Base-by-base conservation (phyloP, 257 asterid species). In the Nicotiana noctiflora region DNA sequence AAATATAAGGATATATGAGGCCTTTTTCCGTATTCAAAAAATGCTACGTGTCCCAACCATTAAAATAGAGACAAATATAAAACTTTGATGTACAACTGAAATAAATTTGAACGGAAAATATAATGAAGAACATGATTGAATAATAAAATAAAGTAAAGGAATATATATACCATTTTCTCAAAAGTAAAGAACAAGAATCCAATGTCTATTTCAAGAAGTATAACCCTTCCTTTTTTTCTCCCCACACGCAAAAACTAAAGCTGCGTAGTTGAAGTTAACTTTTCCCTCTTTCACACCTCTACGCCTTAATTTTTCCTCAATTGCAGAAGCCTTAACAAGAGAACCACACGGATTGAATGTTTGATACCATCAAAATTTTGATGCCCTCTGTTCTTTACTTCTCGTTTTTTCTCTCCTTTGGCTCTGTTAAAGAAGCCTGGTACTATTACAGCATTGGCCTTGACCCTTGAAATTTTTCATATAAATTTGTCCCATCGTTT, bases 401-500 rank as follows among this genome's bases (percentile, higher is more conserved):
- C 4, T 46, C 65, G 25, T 61, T 57, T 2, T 23, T 23, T 56
- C 78, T 4, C 44, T 78, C 64, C 46, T 68, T 76, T 8, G 61
- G 79, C 19, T 77, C 81, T 37, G 34, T 12, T 34, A 81, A 81
- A 62, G 4, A 57, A 23, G 63, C 85, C 59, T 81, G 89, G 85
- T 83, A 65, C 40, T 81, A 83, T 75, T 78, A 78, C 44, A 81
- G 85, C 75, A 53, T 82, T 32, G 84, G 84, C 49, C 81, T 80
- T 76, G 83, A 83, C 44, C 86, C 88, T 67, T 76, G 60, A 62
- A 53, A 37, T 37, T 5, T 29, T 29, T 6, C 1, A 19, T 40
- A 6, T 37, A 27, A 67, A 17, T 6, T 34, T 25, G 5, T 56
- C 15, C 4, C 40, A 14, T 52, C 57, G 27, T 52, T 52, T 14